Conservation (phyloP, 2,329 filamentous ascomycete genomes). For the Raffaelea albimanens region DNA sequence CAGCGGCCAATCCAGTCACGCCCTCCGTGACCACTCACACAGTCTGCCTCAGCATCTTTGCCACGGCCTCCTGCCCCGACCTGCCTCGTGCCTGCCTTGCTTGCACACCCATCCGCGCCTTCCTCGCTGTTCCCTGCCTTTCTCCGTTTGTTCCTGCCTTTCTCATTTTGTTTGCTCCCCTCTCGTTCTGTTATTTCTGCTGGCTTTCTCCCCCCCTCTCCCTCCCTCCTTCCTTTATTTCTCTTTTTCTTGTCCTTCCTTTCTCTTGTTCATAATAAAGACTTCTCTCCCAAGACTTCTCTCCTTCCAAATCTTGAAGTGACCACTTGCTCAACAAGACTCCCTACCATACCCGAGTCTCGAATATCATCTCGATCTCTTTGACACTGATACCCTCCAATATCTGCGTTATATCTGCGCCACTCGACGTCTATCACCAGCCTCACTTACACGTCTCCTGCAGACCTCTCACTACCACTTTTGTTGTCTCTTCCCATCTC, state of each 20-base stretch:
- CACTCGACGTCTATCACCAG: neutral
- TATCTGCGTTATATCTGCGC: neutral
- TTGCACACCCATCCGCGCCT: too few species aligned
- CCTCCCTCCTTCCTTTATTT: constrained; percentile 2
- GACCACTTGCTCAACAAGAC: too few species aligned
- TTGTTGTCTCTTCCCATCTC: neutral
- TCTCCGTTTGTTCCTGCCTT: neutral
- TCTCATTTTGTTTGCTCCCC: neutral
- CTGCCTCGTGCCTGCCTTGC: neutral
- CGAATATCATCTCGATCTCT: too few species aligned
- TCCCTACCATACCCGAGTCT: neutral
- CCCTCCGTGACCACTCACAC: too few species aligned
- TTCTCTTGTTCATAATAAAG: neutral
- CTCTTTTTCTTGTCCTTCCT: neutral
- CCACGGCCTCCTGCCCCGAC: neutral
- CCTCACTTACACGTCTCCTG: neutral
- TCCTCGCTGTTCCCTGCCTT: neutral
- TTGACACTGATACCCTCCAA: neutral
- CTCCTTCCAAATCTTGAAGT: neutral
- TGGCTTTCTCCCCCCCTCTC: neutral
- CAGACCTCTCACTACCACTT: neutral
- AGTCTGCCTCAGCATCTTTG: too few species aligned
- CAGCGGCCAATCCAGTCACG: too few species aligned
- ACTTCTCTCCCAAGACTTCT: neutral
- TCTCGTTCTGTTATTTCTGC: constrained; percentile 1